Base-by-base conservation (phyloP, 208 protist species). In the Polymyxa betae region DNA sequence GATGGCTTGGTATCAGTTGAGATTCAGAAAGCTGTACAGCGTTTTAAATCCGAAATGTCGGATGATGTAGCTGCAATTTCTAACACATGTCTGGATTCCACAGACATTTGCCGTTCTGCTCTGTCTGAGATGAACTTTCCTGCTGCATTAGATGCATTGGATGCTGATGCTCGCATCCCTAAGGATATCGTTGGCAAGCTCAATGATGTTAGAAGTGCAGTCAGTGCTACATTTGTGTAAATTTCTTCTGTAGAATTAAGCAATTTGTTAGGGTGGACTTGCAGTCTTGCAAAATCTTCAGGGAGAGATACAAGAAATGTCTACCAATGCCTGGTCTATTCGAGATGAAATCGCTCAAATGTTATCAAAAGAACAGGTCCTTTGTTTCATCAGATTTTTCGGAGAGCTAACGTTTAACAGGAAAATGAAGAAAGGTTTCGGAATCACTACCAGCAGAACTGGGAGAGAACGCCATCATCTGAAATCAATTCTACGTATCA, bases 111-210 rank as follows among this genome's bases (percentile, higher is more conserved):
- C 35, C 5, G 72, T 20, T 35, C n/a, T 38, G n/a, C 72, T 20
- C n/a, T 82, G n/a, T 5, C 72, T 16, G 35, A 82, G 72, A 82
- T 82, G 72, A 82, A 82, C n/a, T 43, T 82, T 40, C 72, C 72
- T 45, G 72, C 72, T 43, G 72, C 72, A 5, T 43, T 82, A 16
- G 72, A 82, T 82, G 72, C 72, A 82, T n/a, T 82, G n/a, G n/a
- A 82, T n/a, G 5, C 72, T 40, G 72, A 82, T 20, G 40, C n/a
- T 5, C 16, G 35, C 5, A 40, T 82, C 16, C 72, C 72, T 35
- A n/a, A 35, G n/a, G 72, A 82, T 38, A 82, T 35, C 72, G 40
- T n/a, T n/a, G 35, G 5, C 35, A 35, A n/a, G n/a, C 5, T 82
- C 40, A n/a, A 5, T 20, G 40, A 5, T 35, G 40, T 82, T 5